Conservation (phyloP, 2,329 filamentous ascomycete genomes). For the Coniochaeta sp. region DNA sequence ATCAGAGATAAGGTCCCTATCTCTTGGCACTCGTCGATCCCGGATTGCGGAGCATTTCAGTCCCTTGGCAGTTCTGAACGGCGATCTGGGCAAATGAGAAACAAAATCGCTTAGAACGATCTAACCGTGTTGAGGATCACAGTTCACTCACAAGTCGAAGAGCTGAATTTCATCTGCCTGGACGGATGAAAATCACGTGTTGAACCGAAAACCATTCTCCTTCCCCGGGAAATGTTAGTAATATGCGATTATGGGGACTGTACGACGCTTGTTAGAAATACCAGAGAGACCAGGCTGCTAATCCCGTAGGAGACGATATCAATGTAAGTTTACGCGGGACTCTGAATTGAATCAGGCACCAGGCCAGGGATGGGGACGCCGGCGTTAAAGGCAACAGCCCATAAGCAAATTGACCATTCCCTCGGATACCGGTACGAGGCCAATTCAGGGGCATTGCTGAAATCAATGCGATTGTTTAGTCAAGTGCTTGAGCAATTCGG, state of each 20-base stretch:
- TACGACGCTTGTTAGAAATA: no score
- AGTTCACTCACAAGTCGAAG: no score
- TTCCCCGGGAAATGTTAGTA: no score
- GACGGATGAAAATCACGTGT: no score
- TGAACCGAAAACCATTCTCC: no score
- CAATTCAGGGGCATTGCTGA: not conserved
- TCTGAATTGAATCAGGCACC: not conserved
- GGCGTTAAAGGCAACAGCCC: not conserved
- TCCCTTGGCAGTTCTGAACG: not conserved
- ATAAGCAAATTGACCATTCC: not conserved
- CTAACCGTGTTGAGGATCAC: no score
- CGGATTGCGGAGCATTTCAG: not conserved
- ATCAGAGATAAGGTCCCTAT: constrained; percentile 2
- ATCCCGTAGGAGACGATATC: no score
- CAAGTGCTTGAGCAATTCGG: not conserved
- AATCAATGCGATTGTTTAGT: not conserved
- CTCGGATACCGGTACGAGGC: not conserved
- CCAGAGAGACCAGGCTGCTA: no score
- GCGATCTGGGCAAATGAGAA: not conserved
- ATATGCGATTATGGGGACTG: no score
- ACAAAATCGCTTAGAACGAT: not conserved
- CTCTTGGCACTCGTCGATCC: constrained; percentile 1
- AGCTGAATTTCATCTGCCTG: no score
- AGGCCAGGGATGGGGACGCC: not conserved
- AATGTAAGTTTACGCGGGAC: no score